Evolutionary conservation across 2,329 filamentous ascomycete genomes (phyloP).

Genomic region (Trichoderma brevicompactum): DNA sequence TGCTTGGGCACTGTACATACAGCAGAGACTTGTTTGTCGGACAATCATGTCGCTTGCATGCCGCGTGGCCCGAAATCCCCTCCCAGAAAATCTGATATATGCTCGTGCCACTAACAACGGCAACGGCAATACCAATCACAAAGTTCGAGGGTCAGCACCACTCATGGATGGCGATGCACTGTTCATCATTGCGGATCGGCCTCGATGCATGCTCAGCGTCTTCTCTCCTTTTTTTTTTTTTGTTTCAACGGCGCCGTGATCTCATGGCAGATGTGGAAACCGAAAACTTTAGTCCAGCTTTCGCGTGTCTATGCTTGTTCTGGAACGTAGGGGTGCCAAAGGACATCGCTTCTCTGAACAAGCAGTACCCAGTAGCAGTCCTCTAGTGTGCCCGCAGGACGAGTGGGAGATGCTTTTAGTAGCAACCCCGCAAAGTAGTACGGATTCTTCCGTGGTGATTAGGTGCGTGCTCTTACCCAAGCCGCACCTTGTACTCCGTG

Average conservation of each 20-base stretch:
- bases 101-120: background rate
- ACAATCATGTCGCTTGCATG: conserved; percentile 25
- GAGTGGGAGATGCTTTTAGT: conserved; percentile 7
- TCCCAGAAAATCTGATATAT: background rate
- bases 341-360: background rate
- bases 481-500: background rate
- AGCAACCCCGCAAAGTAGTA: conserved; percentile 23
- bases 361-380: too few relatives aligned
- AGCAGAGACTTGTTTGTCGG: conserved; percentile 5
- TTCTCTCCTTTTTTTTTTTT: background rate
- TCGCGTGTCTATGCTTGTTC: conserved; percentile 7
- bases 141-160: background rate
- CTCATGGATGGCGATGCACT: background rate
- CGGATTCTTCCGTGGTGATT: conserved; percentile 10
- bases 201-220: background rate
- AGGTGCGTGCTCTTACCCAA: background rate
- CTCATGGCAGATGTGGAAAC: conserved; percentile 5
- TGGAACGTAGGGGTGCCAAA: conserved; percentile 11
- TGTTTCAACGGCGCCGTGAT: background rate
- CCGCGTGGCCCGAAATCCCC: conserved; percentile 22
- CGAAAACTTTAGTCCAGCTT: background rate
- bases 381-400: conserved; percentile 16
- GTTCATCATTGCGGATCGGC: background rate
- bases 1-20: conserved; percentile 5
- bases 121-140: background rate